phyloP scores from a whole-genome alignment of 805 yeast genomes.

The Lachancea dasiensis region DNA sequence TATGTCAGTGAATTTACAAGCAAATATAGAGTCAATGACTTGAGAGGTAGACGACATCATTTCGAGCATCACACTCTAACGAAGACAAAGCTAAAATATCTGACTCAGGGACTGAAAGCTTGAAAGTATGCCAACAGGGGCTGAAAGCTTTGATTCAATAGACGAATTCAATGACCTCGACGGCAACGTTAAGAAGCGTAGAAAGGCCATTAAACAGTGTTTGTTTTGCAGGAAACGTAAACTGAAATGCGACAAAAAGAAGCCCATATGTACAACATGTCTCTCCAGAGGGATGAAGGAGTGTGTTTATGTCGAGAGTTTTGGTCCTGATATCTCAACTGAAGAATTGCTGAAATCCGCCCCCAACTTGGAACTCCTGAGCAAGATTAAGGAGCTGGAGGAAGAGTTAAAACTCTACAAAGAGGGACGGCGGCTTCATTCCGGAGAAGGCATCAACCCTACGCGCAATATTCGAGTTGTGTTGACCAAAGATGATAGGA shows the following conservation, averaged over 20 bases:
- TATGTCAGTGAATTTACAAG: too few species aligned
- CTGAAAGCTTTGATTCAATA: neutral
- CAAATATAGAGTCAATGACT: too few species aligned
- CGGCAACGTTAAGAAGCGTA: constrained; percentile 17
- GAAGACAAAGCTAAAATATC: too few species aligned
- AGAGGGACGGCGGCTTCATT: neutral
- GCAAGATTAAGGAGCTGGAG: constrained; percentile 19
- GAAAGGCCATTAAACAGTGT: constrained; percentile 35
- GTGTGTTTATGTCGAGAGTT: constrained; percentile 24
- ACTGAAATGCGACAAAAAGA: constrained; percentile 55
- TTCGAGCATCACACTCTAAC: too few species aligned
- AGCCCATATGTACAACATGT: constrained; percentile 41
- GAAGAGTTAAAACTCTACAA: constrained; percentile 5
- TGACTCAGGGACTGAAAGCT: too few species aligned
- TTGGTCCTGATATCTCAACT: constrained; percentile 17
- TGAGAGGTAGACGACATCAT: too few species aligned
- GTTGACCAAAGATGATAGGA: constrained; percentile 19
- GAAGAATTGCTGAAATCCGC: constrained; percentile 20
- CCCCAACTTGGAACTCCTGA: constrained; percentile 23
- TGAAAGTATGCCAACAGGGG: too few species aligned
- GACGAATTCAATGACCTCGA: constrained; percentile 1
- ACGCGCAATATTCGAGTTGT: neutral
- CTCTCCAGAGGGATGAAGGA: constrained; percentile 27
- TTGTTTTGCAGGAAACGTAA: constrained; percentile 58
- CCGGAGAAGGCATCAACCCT: constrained; percentile 5